Evolutionary conservation across 2,329 filamentous ascomycete species (phyloP), one percentile per base, ranked within the genome.

Genomic region (Dothidotthia symphoricarpi): DNA sequence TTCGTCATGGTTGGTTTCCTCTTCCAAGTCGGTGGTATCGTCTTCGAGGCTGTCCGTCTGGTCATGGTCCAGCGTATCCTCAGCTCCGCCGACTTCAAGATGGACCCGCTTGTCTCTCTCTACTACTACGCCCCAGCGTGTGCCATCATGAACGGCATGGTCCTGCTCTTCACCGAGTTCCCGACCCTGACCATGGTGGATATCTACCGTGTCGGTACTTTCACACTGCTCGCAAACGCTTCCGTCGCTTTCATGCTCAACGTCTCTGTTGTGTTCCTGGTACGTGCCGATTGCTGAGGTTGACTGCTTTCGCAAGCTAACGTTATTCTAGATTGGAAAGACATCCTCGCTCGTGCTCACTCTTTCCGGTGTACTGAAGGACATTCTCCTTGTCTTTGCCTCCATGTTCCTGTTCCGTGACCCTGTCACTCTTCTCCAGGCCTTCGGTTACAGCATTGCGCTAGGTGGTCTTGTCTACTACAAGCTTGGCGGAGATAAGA

Each of bases 91-190:
- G 86, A 91, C 70, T 91, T 85, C 79, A 91, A 91, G 80, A 93
- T 93, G 88, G 87, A 93, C 66, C 87, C 87, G 13, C 75, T 93
- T 15, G 87, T 93, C 38, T 93, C 87, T 19, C 80, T 93, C 10
- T 93, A 93, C 78, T 93, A 93, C 76, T 93, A 90, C 57, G 88
- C 88, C 2, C 87, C 87, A 12, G 82, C 88, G 39, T 93, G 87
- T 69, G 87, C 87, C 31, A 71, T 80, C 63, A 89, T 93, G 81
- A 93, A 93, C 73, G 80, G 83, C 53, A 63, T 80, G 10, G 79
- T 89, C 31, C 84, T 85, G 38, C 71, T 91, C 22, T 71, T 87
- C 61, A 82, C 83, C 72, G 87, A 93, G 68, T 67, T 89, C 3
- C 85, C 85, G 52, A 75, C 72, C 51, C 76, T 89, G 61, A 76